Evolutionary conservation across 441 rosid genomes (phyloP).

Genomic region (Euphorbia corollata): DNA sequence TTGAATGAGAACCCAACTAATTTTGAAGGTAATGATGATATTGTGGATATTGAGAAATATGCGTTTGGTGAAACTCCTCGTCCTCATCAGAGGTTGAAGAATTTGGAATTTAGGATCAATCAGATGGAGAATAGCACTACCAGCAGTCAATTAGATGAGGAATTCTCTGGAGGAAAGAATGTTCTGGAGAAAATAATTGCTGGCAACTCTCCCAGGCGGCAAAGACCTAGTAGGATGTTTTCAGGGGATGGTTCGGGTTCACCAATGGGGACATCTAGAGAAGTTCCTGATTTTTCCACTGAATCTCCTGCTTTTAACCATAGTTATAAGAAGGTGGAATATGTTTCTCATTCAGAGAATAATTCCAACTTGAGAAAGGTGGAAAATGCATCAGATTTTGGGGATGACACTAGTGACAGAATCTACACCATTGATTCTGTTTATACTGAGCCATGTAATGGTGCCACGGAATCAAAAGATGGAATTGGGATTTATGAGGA

Average conservation of each 20-base stretch:
- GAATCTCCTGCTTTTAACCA: constrained; percentile 54
- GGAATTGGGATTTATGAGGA: constrained; percentile 43
- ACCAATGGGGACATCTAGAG: constrained; percentile 35
- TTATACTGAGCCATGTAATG: constrained; percentile 35
- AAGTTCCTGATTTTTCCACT: constrained; percentile 30
- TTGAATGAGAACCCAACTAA: constrained; percentile 47
- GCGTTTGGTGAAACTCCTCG: constrained; percentile 58
- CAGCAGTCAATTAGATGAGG: constrained; percentile 39
- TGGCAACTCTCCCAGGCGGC: constrained; percentile 63
- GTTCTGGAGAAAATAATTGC: constrained; percentile 63
- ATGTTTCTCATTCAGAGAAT: constrained; percentile 33
- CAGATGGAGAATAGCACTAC: constrained; percentile 75
- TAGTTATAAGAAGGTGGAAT: constrained; percentile 50
- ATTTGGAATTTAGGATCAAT: constrained; percentile 58
- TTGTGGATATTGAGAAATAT: constrained; percentile 64
- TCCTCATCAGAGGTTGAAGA: constrained; percentile 45
- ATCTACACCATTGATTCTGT: constrained; percentile 84
- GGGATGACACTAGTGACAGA: constrained; percentile 75
- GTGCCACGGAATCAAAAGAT: constrained; percentile 30
- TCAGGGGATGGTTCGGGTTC: constrained; percentile 63
- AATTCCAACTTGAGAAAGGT: constrained; percentile 31
- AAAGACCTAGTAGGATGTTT: constrained; percentile 46
- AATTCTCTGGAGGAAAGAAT: constrained; percentile 36
- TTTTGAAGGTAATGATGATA: constrained; percentile 54
- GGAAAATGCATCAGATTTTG: constrained; percentile 47